phyloP scores from a whole-genome alignment of 495 filamentous ascomycete genomes.

The Podospora pseudoanserina region DNA sequence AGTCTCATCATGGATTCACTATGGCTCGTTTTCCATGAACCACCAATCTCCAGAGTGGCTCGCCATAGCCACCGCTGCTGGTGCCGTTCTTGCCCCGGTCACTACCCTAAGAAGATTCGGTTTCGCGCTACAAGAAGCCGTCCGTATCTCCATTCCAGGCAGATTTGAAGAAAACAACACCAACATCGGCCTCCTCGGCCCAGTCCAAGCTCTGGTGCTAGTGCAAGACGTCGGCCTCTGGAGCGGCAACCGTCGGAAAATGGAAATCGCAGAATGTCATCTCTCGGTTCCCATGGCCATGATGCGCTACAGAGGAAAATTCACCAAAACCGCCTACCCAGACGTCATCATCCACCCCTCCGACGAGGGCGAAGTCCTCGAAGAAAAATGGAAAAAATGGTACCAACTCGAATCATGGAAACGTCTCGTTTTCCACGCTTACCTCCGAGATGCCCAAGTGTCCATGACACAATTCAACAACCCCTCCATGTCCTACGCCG shows the following conservation, averaged over 20 bases:
- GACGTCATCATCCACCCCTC: slow-evolving; percentile 40
- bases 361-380: slow-evolving; percentile 46
- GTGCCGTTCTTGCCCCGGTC: slow-evolving; percentile 53
- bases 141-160: slow-evolving; percentile 48
- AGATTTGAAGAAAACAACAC: slow-evolving; percentile 58
- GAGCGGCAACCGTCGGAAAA: slow-evolving; percentile 64
- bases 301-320: slow-evolving; percentile 43
- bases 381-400: slow-evolving; percentile 59
- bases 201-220: slow-evolving; percentile 54
- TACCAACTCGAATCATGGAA: slow-evolving; percentile 55
- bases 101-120: slow-evolving; percentile 58
- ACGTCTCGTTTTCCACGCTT: slow-evolving; percentile 55
- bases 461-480: slow-evolving; percentile 55
- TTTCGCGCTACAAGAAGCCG: slow-evolving; percentile 59
- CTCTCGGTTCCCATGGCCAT: slow-evolving; percentile 24
- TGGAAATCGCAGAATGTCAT: slow-evolving; percentile 63
- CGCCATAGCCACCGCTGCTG: slow-evolving; percentile 51
- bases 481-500: slow-evolving; percentile 60
- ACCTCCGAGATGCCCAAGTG: slow-evolving; percentile 56
- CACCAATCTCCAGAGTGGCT: slow-evolving; percentile 54
- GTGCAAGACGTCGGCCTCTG: slow-evolving; percentile 59
- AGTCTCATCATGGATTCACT: slow-evolving; percentile 56
- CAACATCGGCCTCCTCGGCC: slow-evolving; percentile 49
- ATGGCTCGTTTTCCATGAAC: slow-evolving; percentile 51
- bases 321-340: slow-evolving; percentile 47